Evolutionary conservation across 441 rosid species (phyloP).

Genomic region (Arabidopsis lyrata): DNA sequence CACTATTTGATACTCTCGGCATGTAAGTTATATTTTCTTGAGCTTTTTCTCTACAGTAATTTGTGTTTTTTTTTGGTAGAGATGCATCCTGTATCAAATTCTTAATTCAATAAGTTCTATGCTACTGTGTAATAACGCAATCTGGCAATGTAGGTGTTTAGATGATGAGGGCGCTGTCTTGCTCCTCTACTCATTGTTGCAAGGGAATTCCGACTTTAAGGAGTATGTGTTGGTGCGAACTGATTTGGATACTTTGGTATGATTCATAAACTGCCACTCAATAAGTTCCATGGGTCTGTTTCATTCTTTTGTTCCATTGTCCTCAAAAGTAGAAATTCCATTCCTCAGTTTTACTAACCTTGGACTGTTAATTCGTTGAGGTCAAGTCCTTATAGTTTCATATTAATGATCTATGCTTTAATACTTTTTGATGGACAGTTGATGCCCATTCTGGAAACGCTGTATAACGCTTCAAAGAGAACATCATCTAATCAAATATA

Average conservation of each 20-base stretch:
- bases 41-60: constrained; percentile 3
- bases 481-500: constrained; percentile 96
- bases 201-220: constrained; percentile 95
- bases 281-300: constrained; percentile 20
- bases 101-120: constrained; percentile 10
- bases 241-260: constrained; percentile 97
- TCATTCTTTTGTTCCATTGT: constrained; percentile 2
- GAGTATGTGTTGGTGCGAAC: constrained; percentile 97
- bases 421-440: constrained; percentile 23
- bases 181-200: constrained; percentile 90
- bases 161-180: constrained; percentile 91
- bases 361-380: constrained; percentile 2
- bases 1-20: constrained; percentile 94
- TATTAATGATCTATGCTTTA: constrained; percentile 13
- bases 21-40: constrained; percentile 61
- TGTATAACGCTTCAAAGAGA: constrained; percentile 87
- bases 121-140: constrained; percentile 39
- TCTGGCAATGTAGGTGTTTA: constrained; percentile 74
- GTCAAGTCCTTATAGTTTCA: constrained; percentile 22
- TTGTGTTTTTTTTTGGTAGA: constrained; percentile 26
- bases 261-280: constrained; percentile 39
- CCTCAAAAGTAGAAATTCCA: constrained; percentile 3
- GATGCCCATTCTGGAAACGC: constrained; percentile 92
- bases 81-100: constrained; percentile 12
- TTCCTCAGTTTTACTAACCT: constrained; percentile 15